A percentile compares a stretch with the other conserved stretches of the same genome.
Conservation (phyloP, 331 rosid genomes). For the Arachis monticola region DNA sequence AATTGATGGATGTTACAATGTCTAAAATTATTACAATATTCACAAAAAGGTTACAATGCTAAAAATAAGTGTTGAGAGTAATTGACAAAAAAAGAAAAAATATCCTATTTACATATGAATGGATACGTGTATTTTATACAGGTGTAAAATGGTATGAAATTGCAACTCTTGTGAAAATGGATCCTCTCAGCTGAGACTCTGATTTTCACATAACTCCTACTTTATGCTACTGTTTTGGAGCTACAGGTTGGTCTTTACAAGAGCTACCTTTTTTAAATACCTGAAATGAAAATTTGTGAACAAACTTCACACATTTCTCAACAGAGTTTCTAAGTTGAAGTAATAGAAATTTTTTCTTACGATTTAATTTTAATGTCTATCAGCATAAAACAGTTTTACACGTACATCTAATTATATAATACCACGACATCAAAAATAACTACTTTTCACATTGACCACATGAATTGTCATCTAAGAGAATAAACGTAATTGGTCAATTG, state of each 20-base stretch:
- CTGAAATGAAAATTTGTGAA: constrained; percentile 46
- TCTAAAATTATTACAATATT: background rate
- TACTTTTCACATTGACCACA: too few relatives aligned
- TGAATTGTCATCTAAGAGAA: too few relatives aligned
- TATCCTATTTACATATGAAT: constrained; percentile 18
- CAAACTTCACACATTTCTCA: background rate
- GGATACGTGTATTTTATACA: constrained; percentile 10
- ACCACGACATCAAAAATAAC: too few relatives aligned
- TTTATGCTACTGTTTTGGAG: constrained; percentile 51
- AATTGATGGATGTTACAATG: background rate
- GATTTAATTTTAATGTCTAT: too few relatives aligned
- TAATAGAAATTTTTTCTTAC: too few relatives aligned
- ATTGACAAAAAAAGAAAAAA: background rate
- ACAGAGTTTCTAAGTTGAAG: background rate
- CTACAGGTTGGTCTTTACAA: constrained; percentile 37
- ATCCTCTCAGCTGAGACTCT: background rate
- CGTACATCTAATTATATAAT: too few relatives aligned
- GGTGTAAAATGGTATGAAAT: background rate
- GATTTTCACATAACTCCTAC: background rate
- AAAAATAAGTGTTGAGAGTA: background rate
- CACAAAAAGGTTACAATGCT: constrained; percentile 15
- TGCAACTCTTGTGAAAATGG: constrained; percentile 12
- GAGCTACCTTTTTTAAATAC: constrained; percentile 35
- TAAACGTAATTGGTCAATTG: too few relatives aligned
- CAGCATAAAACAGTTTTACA: too few relatives aligned